Evolutionary conservation across 1,139 yeast species (phyloP), one percentile per base, ranked within the genome.

Genomic region (Pneumocystis oryctolagi): DNA sequence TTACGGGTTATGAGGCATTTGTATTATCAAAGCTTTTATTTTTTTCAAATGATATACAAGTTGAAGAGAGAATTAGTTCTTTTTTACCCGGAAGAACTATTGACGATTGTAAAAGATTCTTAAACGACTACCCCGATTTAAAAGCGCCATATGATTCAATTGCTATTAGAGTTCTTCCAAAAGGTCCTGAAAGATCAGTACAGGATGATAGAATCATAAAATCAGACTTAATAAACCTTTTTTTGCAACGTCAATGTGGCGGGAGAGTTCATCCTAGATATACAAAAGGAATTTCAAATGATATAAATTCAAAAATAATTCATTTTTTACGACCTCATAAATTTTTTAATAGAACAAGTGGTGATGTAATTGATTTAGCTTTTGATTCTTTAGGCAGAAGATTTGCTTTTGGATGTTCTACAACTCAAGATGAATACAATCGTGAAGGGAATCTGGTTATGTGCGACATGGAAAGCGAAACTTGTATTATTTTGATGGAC

Each of bases 381-480:
- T 47, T 47, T 47, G 55, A 47, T 47, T 28, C 55, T 25, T 47
- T 47, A 25, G 55, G 55, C 3, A 47, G 12, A 25, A 47, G 59
- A 37, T 55, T 61, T 18, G 63, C 63, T 12, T 55, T 61, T 31
- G 63, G 63, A 25, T 59, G 63, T 35, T 53, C 60, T 16, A 47
- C 63, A 20, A 55, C 40, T 3, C 62, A 53, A 14, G 63, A 57
- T 37, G 63, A 47, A 4, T 61, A 61, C 42, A 62, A 62, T 31
- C 64, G 63, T 40, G 39, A 40, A 37, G 63, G 63, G 20, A 62
- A 61, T 8, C 34, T 62, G 34, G 60, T 58, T 58, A 31, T 62
- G 8, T 62, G 63, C 32, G 63, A 62, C 34, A 20, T 61, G n/a
- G 40, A 61, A 16, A 25, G 20, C 20, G 63, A 42, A n/a, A 14